phyloP scores from a whole-genome alignment of 1,139 yeast species.

The Saccharomyces hybrid region DNA sequence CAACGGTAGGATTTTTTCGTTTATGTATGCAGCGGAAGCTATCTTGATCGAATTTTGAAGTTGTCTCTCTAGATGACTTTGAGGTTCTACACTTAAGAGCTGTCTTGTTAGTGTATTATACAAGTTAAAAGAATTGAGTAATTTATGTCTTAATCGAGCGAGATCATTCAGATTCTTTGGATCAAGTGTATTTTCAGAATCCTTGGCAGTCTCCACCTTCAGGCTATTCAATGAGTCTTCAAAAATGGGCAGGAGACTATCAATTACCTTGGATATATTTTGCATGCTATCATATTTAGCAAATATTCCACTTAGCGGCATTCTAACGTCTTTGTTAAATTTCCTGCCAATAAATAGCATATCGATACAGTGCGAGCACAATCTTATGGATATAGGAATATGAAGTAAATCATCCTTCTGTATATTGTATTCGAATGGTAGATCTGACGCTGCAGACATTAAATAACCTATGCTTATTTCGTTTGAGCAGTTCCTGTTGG shows the following conservation, averaged over 20 bases:
- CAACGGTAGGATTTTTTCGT: slow-evolving; percentile 47
- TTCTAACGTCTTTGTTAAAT: slow-evolving; percentile 35
- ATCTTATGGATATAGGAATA: slow-evolving; percentile 37
- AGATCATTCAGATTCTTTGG: slow-evolving; percentile 33
- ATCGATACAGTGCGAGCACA: slow-evolving; percentile 65
- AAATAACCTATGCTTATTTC: slow-evolving; percentile 51
- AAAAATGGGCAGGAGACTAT: slow-evolving; percentile 36
- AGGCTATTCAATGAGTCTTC: slow-evolving; percentile 33
- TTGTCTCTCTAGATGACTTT: slow-evolving; percentile 34
- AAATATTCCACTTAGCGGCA: slow-evolving; percentile 21
- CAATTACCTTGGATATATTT: slow-evolving; percentile 34
- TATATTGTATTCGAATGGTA: slow-evolving; percentile 18
- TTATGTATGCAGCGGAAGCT: slow-evolving; percentile 43
- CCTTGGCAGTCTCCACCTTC: slow-evolving; percentile 24
- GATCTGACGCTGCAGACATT: slow-evolving; percentile 24
- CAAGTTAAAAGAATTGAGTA: slow-evolving; percentile 39
- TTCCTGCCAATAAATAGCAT: slow-evolving; percentile 51
- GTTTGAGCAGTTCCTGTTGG: slow-evolving; percentile 56
- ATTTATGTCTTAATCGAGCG: slow-evolving; percentile 34
- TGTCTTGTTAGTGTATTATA: slow-evolving; percentile 40
- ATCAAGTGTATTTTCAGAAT: slow-evolving; percentile 25
- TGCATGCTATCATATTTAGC: slow-evolving; percentile 32
- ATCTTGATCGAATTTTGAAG: slow-evolving; percentile 41
- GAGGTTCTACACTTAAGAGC: slow-evolving; percentile 29
- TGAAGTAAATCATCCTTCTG: slow-evolving; percentile 17